These are phyloP conservation scores for Dillenia turbinata DNA, from an alignment of 164 flowering plant genomes.

Conservation along the genomic window DNA sequence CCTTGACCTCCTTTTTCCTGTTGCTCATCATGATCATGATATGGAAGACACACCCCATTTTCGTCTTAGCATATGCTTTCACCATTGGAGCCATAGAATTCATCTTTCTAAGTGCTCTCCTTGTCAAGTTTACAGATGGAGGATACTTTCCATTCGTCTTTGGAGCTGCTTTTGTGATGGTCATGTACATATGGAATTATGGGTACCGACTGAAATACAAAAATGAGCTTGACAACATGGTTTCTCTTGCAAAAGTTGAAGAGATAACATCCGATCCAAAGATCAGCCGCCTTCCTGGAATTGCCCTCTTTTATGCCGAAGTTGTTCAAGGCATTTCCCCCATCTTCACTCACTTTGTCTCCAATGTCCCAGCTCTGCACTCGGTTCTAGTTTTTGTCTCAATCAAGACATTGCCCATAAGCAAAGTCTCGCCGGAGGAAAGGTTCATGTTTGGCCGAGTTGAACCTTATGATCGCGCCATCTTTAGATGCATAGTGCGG, in stretches of 20 bases:
- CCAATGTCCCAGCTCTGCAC: conserved; percentile 20
- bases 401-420: conserved; percentile 19
- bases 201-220: conserved; percentile 19
- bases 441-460: conserved; percentile 23
- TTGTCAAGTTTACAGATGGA: conserved; percentile 21
- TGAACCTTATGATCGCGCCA: neutral
- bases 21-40: conserved; percentile 22
- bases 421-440: conserved; percentile 18
- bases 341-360: conserved; percentile 22
- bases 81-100: conserved; percentile 10
- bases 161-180: conserved; percentile 9
- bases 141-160: conserved; percentile 26
- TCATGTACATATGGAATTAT: conserved; percentile 26
- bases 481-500: conserved; percentile 26
- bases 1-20: conserved; percentile 15
- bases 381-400: conserved; percentile 23
- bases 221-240: conserved; percentile 21
- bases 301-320: conserved; percentile 26
- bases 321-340: conserved; percentile 33
- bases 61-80: conserved; percentile 7
- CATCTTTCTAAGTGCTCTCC: conserved; percentile 17
- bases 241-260: conserved; percentile 5
- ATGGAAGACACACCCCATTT: conserved; percentile 21
- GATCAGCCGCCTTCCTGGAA: conserved; percentile 15
- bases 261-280: conserved; percentile 3